Base-by-base conservation (phyloP, 1,284 basidiomycete species). In the Schizophyllum commune region DNA sequence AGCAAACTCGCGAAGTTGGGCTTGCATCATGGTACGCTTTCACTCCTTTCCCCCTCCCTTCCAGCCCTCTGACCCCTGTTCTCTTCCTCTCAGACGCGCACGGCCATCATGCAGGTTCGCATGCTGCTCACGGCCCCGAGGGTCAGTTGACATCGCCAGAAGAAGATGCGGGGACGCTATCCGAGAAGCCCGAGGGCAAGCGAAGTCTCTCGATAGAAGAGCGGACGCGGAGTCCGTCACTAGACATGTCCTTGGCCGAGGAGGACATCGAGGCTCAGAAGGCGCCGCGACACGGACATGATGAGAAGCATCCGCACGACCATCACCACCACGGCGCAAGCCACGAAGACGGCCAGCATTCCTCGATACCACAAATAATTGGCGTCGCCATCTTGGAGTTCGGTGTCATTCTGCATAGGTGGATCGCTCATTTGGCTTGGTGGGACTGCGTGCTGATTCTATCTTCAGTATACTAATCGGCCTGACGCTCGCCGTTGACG, bases 401-500 rank as follows among this genome's bases (percentile, higher is more conserved):
- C 32, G 65, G 65, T 9, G 65, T 65, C 1, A 13, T 65, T 5
- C 34, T 65, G 17, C 65, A 65, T 55, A 65, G 63, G 63, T 64
- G 32, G 1, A 57, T 22, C 13, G 9, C 27, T 5, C 5, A 2
- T 39, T 52, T 5, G 2, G 5, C 7, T 3, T 9, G 21, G 15
- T 47, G 32, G 13, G 13, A 2, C n/a, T 32, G 21, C 17, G 20
- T 15, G 51, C 57, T 58, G 19, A 58, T 57, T 2, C 13, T 52
- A 13, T 32, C 22, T 27, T 3, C 56, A 87, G 87, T 69, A 71
- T 98, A 53, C 83, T 99, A 66, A 94, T 99, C 67, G 96, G 96
- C 1, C 77, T 99, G 22, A 98, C 96, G 0, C 85, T 99, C 56
- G 95, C 94, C 20, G 93, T 96, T 34, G 85, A 91, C 68, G 75